These are phyloP conservation scores for Canavalia ensiformis DNA, from an alignment of 306 rosid species.

Conservation along the genomic window DNA sequence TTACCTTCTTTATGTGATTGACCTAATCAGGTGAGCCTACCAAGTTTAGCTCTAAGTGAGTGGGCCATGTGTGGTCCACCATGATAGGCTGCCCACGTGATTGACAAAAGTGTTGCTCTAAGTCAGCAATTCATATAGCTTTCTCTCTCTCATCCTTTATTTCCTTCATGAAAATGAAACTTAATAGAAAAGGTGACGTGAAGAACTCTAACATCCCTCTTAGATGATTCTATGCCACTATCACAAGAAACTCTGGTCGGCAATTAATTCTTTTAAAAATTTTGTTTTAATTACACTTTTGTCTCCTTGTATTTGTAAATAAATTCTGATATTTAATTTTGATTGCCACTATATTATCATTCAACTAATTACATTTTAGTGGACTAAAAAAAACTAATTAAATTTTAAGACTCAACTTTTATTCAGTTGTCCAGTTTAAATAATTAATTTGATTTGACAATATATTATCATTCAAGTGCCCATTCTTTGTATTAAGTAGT, in stretches of 20 bases:
- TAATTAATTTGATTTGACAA: not conserved
- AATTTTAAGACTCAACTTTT: not conserved
- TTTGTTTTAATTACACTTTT: not conserved
- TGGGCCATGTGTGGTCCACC: slow-evolving; percentile 72
- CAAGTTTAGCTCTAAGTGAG: slow-evolving; percentile 48
- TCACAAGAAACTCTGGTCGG: slow-evolving; percentile 82
- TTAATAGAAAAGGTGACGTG: slow-evolving; percentile 72
- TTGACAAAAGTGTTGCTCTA: slow-evolving; percentile 72
- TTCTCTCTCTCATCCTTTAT: slow-evolving; percentile 38
- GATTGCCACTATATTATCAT: not conserved
- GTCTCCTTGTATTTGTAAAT: slow-evolving; percentile 18
- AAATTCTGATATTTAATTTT: not conserved
- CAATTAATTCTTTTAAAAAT: slow-evolving; percentile 39
- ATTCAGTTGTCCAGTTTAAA: slow-evolving; percentile 15
- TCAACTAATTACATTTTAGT: not conserved
- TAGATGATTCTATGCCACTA: slow-evolving; percentile 55
- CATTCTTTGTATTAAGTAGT: no score
- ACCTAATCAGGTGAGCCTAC: slow-evolving; percentile 71
- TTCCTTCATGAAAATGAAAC: slow-evolving; percentile 65
- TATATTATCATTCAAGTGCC: no score
- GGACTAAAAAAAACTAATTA: not conserved
- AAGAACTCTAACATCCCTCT: slow-evolving; percentile 76
- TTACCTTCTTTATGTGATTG: slow-evolving; percentile 59
- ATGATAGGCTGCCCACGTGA: slow-evolving; percentile 89
- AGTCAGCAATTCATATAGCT: slow-evolving; percentile 69